Conservation (phyloP, 139 green algal species). For the Zygnema circumcarinatum region DNA sequence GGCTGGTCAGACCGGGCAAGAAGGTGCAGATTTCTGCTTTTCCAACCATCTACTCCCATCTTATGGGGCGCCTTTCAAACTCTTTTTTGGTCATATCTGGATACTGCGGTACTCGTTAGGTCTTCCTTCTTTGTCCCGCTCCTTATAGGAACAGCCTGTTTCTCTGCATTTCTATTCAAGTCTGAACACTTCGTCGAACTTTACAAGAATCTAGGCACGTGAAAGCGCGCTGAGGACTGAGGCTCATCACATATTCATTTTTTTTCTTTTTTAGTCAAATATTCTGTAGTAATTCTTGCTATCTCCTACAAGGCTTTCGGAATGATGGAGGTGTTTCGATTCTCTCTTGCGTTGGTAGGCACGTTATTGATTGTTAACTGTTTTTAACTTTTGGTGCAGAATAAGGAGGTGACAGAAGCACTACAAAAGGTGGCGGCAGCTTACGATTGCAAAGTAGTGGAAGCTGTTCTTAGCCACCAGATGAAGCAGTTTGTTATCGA, state of each 20-base stretch:
- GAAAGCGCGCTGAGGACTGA: too few relatives aligned
- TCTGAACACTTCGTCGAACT: too few relatives aligned
- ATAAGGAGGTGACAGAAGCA: constrained; percentile 74
- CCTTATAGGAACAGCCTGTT: constrained; percentile 1
- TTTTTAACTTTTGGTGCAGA: constrained; percentile 52
- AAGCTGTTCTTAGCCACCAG: constrained; percentile 93
- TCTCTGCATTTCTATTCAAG: too few relatives aligned
- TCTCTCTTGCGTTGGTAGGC: too few relatives aligned
- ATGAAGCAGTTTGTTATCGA: constrained; percentile 98
- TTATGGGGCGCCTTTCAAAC: too few relatives aligned
- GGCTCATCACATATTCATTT: too few relatives aligned
- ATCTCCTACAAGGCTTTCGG: too few relatives aligned
- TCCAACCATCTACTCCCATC: neutral
- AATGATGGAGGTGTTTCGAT: too few relatives aligned
- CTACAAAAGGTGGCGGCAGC: constrained; percentile 83
- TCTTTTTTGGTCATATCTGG: neutral
- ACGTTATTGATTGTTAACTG: too few relatives aligned
- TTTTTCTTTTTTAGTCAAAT: too few relatives aligned
- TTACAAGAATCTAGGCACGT: too few relatives aligned
- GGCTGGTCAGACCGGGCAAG: constrained; percentile 87
- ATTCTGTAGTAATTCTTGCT: too few relatives aligned
- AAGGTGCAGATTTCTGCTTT: constrained; percentile 57
- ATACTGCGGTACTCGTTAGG: neutral
- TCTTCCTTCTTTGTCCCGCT: neutral
- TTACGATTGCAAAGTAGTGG: constrained; percentile 89